Evolutionary conservation across 2,329 filamentous ascomycete genomes (phyloP).

Genomic region (Sarocladium oryzae): DNA sequence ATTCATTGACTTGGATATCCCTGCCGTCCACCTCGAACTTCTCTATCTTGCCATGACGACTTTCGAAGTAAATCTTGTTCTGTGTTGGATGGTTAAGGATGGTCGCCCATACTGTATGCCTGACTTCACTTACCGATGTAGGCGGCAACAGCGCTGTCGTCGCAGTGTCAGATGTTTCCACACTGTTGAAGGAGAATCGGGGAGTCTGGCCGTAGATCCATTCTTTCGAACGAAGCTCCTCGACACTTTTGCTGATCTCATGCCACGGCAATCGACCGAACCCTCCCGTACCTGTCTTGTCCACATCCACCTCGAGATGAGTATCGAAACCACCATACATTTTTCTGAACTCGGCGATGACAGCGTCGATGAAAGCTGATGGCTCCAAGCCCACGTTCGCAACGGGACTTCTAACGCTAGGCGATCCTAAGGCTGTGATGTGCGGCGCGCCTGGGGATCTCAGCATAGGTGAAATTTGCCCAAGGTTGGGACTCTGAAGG

Average conservation of each 20-base stretch:
- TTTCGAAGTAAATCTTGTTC: constrained; percentile 28
- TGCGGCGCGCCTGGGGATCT: constrained; percentile 70
- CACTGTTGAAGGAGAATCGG: constrained; percentile 63
- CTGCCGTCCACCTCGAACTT: constrained; percentile 21
- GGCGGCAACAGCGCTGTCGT: neutral
- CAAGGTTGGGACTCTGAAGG: constrained; percentile 68
- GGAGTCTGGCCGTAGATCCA: constrained; percentile 88
- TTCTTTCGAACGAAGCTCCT: constrained; percentile 44
- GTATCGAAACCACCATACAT: constrained; percentile 53
- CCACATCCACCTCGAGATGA: constrained; percentile 39
- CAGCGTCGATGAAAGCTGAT: constrained; percentile 44
- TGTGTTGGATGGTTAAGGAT: constrained; percentile 9
- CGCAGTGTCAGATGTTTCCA: constrained; percentile 20
- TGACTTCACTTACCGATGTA: neutral
- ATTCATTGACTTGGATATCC: neutral
- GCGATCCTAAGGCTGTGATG: constrained; percentile 77
- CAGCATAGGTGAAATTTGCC: constrained; percentile 61
- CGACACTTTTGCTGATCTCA: constrained; percentile 34
- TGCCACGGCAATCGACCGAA: neutral
- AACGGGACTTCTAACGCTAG: constrained; percentile 82
- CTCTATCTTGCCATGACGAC: constrained; percentile 30
- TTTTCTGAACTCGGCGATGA: constrained; percentile 56
- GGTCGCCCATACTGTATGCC: neutral
- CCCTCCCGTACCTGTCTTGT: constrained; percentile 34
- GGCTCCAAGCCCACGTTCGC: constrained; percentile 59